A percentile compares a stretch with the other conserved stretches of the same genome.
Evolutionary conservation across 495 filamentous ascomycete species (phyloP).

Genomic region (Aspergillus bertholletiae): DNA sequence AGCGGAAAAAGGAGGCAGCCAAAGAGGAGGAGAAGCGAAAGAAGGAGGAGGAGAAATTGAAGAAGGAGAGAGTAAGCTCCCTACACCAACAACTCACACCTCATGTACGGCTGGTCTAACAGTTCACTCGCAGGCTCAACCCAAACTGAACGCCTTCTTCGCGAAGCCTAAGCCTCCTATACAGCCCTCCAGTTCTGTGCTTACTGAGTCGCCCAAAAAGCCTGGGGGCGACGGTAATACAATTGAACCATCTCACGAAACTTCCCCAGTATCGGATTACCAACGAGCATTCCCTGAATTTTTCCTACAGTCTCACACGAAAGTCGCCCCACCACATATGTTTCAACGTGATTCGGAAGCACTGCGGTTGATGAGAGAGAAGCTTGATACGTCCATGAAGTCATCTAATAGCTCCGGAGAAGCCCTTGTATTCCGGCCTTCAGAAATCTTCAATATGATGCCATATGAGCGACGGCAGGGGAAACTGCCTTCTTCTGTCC

Average conservation of each 20-base stretch:
- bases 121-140: slow-evolving; percentile 46
- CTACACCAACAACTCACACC: not conserved
- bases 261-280: slow-evolving; percentile 53
- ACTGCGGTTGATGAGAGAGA: slow-evolving; percentile 37
- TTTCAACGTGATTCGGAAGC: slow-evolving; percentile 56
- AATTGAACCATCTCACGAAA: slow-evolving; percentile 12
- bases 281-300: slow-evolving; percentile 73
- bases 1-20: slow-evolving; percentile 38
- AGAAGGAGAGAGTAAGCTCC: slow-evolving; percentile 60
- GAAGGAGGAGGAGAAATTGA: slow-evolving; percentile 58
- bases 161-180: slow-evolving; percentile 39
- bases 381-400: slow-evolving; percentile 45
- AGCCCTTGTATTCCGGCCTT: slow-evolving; percentile 44
- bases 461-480: slow-evolving; percentile 51
- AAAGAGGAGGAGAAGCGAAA: slow-evolving; percentile 57
- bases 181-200: slow-evolving; percentile 13
- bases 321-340: slow-evolving; percentile 51
- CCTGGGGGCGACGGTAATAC: slow-evolving; percentile 8
- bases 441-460: slow-evolving; percentile 59
- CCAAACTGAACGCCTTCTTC: slow-evolving; percentile 61
- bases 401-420: slow-evolving; percentile 18
- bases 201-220: slow-evolving; percentile 25
- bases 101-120: not conserved
- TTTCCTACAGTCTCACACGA: slow-evolving; percentile 65
- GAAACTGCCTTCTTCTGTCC: slow-evolving; percentile 49